Evolutionary conservation across 1,284 basidiomycete species (phyloP).

Genomic region (Pseudozyma thailandica): DNA sequence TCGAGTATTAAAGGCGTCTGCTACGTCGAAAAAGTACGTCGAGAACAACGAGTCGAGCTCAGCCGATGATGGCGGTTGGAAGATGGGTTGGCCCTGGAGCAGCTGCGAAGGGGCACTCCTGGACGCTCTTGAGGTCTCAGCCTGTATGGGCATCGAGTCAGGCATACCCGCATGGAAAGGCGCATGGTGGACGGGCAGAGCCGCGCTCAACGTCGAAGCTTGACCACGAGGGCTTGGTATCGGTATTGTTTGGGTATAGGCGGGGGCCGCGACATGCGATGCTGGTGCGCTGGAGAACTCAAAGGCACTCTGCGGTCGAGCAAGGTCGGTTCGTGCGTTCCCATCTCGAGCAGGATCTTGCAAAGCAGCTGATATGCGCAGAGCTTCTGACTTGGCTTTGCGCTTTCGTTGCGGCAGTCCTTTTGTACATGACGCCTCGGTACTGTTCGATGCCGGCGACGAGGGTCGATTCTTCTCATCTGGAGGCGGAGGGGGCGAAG

Average conservation of each 20-base stretch:
- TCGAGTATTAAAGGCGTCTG: constrained; percentile 25
- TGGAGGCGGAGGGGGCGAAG: constrained; percentile 3
- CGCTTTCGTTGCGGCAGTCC: constrained; percentile 17
- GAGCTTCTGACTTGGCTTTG: constrained; percentile 10
- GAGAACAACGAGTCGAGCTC: constrained; percentile 52
- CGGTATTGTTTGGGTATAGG: background rate
- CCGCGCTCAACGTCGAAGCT: constrained; percentile 9
- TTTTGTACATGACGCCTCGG: background rate
- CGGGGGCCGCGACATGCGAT: constrained; percentile 4
- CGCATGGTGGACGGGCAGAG: constrained; percentile 6
- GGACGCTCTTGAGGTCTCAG: constrained; percentile 1
- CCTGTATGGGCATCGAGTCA: constrained; percentile 5
- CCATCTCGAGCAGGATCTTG: background rate
- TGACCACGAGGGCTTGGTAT: background rate
- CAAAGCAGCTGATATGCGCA: background rate
- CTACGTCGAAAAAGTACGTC: constrained; percentile 50
- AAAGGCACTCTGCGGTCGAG: background rate
- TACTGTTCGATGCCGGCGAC: background rate
- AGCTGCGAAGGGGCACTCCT: constrained; percentile 20
- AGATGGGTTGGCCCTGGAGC: constrained; percentile 41
- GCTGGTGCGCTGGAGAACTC: constrained; percentile 4
- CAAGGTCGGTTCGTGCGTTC: constrained; percentile 1
- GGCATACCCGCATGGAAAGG: constrained; percentile 1
- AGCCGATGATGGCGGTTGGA: constrained; percentile 41
- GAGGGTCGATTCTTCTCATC: background rate